Conservation (phyloP, 1,284 basidiomycete genomes). For the Volvariella surrecta region DNA sequence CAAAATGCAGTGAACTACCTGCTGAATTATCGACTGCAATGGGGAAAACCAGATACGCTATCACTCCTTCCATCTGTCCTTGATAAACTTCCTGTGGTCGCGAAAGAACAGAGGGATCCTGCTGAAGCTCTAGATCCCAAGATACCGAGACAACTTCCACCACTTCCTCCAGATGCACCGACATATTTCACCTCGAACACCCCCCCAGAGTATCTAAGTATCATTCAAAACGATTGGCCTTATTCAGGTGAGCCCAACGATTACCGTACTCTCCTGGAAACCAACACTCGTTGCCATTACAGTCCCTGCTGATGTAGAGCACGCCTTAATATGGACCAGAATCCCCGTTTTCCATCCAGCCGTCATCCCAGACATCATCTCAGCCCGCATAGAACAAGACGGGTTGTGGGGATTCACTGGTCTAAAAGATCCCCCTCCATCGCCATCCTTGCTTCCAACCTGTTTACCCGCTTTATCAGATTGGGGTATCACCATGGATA, state of each 20-base stretch:
- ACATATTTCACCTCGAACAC: slow-evolving; percentile 59
- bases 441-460: slow-evolving; percentile 47
- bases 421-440: slow-evolving; percentile 43
- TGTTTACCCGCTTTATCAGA: slow-evolving; percentile 55
- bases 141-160: slow-evolving; percentile 9
- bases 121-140: slow-evolving; percentile 1
- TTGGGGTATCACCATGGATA: slow-evolving; percentile 59
- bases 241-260: slow-evolving; percentile 50
- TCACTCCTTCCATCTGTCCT: slow-evolving; percentile 43
- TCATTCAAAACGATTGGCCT: slow-evolving; percentile 79
- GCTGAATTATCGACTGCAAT: slow-evolving; percentile 54
- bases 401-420: slow-evolving; percentile 79
- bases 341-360: slow-evolving; percentile 57
- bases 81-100: slow-evolving; percentile 14
- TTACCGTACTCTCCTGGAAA: not conserved
- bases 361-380: slow-evolving; percentile 35
- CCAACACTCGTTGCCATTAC: not conserved
- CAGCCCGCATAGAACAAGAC: slow-evolving; percentile 50
- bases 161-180: slow-evolving; percentile 24
- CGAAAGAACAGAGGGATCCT: slow-evolving; percentile 2
- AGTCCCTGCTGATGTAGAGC: slow-evolving; percentile 70
- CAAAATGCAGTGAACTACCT: slow-evolving; percentile 54
- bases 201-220: slow-evolving; percentile 49
- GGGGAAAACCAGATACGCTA: slow-evolving; percentile 60
- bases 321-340: slow-evolving; percentile 69